phyloP scores from a whole-genome alignment of 768 basidiomycete genomes.

The Cantharellus cinnabarinus region DNA sequence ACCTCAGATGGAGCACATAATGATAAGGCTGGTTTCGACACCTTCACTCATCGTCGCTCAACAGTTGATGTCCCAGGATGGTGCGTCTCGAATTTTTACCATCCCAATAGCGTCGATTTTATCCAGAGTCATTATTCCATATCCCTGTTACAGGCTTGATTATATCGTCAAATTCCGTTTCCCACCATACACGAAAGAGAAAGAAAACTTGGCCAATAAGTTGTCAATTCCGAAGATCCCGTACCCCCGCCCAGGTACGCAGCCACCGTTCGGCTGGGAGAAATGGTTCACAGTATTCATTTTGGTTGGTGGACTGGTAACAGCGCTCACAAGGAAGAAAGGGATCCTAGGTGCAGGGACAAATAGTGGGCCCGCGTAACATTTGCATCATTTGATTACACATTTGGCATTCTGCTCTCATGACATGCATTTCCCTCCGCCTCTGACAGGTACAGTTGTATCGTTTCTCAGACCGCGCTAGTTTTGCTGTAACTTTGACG shows the following conservation, averaged over 20 bases:
- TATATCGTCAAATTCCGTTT: conserved; percentile 30
- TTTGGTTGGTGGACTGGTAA: too few relatives aligned
- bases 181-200: conserved; percentile 30
- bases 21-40: conserved; percentile 33
- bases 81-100: conserved; percentile 33
- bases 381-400: too few relatives aligned
- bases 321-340: too few relatives aligned
- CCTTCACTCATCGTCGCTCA: conserved; percentile 37
- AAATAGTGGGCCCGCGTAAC: too few relatives aligned
- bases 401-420: too few relatives aligned
- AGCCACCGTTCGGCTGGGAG: background rate
- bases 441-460: too few relatives aligned
- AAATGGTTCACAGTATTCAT: too few relatives aligned
- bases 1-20: conserved; percentile 31
- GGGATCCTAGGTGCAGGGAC: too few relatives aligned
- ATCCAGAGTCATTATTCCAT: background rate
- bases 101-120: conserved; percentile 1
- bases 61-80: conserved; percentile 26
- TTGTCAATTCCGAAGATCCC: background rate
- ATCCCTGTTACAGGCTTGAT: conserved; percentile 25
- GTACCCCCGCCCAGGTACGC: background rate
- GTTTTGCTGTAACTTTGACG: too few relatives aligned
- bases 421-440: too few relatives aligned
- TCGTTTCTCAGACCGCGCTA: too few relatives aligned
- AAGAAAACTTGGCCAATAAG: background rate